Conservation (phyloP, 208 protist genomes). For the Trypanosoma congolense region DNA sequence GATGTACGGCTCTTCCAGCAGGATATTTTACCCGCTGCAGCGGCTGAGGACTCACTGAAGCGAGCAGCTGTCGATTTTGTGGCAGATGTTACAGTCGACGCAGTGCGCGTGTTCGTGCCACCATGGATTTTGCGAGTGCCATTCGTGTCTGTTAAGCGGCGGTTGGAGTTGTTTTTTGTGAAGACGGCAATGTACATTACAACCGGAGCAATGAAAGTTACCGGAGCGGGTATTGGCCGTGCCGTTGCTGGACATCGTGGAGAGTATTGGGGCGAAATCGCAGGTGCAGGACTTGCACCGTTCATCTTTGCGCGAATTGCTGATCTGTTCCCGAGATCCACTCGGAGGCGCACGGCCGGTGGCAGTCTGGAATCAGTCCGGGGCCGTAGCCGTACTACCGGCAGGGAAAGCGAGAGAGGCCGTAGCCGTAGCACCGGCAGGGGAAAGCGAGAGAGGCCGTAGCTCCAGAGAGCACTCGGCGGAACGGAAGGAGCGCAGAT, state of each 20-base stretch:
- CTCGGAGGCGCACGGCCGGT: neutral
- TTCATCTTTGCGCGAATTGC: slow-evolving; percentile 21
- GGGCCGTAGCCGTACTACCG: slow-evolving; percentile 8
- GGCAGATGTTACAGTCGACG: slow-evolving; percentile 61
- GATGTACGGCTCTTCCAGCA: slow-evolving; percentile 40
- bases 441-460: too few species aligned
- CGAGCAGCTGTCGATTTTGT: slow-evolving; percentile 41
- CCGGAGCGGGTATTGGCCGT: slow-evolving; percentile 49
- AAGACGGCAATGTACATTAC: slow-evolving; percentile 34
- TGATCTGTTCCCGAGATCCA: neutral
- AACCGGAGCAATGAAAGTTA: slow-evolving; percentile 27
- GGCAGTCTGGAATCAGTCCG: neutral
- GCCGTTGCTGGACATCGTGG: slow-evolving; percentile 39
- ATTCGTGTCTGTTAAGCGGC: slow-evolving; percentile 12
- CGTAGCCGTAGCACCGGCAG: too few species aligned
- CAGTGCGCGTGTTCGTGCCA: neutral
- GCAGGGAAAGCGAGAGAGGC: too few species aligned
- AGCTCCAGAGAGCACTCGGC: too few species aligned
- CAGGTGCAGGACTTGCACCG: slow-evolving; percentile 32
- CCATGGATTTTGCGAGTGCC: neutral
- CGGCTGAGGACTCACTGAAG: slow-evolving; percentile 58
- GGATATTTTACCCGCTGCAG: slow-evolving; percentile 29
- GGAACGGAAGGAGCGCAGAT: too few species aligned
- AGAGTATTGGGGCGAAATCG: slow-evolving; percentile 77
- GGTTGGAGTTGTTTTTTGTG: slow-evolving; percentile 14